Evolutionary conservation across 495 filamentous ascomycete genomes (phyloP).

Genomic region (Lentithecium fluviatile): DNA sequence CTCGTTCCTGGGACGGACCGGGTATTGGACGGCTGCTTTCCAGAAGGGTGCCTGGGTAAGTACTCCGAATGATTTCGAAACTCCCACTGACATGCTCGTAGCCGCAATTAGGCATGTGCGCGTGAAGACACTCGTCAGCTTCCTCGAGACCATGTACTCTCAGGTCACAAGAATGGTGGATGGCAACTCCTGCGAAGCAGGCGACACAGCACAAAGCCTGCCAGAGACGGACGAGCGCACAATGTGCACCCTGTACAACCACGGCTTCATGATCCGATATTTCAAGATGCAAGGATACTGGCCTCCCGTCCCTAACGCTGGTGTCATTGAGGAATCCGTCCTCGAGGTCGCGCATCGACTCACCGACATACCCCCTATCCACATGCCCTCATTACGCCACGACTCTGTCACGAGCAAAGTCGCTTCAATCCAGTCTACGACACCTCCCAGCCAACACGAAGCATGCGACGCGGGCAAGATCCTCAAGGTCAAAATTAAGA

Average conservation of each 20-base stretch:
- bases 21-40: neutral
- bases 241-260: conserved; percentile 18
- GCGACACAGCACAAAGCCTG: neutral
- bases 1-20: neutral
- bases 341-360: neutral
- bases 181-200: too few species aligned
- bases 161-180: too few species aligned
- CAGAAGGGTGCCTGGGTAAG: neutral
- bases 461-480: conserved; percentile 11
- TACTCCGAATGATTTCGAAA: too few species aligned
- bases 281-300: conserved; percentile 3
- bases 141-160: too few species aligned
- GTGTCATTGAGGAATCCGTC: neutral
- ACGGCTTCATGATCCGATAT: conserved; percentile 6
- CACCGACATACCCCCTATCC: neutral
- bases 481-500: neutral
- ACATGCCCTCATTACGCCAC: neutral
- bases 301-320: neutral
- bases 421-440: neutral
- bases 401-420: neutral
- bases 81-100: too few species aligned
- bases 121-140: too few species aligned
- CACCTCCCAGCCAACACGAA: neutral
- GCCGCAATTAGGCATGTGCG: too few species aligned
- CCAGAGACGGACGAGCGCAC: conserved; percentile 1